Evolutionary conservation across 163 green algal species (phyloP), one percentile per base, ranked within the genome.

Genomic region (Chloromonas sp.): DNA sequence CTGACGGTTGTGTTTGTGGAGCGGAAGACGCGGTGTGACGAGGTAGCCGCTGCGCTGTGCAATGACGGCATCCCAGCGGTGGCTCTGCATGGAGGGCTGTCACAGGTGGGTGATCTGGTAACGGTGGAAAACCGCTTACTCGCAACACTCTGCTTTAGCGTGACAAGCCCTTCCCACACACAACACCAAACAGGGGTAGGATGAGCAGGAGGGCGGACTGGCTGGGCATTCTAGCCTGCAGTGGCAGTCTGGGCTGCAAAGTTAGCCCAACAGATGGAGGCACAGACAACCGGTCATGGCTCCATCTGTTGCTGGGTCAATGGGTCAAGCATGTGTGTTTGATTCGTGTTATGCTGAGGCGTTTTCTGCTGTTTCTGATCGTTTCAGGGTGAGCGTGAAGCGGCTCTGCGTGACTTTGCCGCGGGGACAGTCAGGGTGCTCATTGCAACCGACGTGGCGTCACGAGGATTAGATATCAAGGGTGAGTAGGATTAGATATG

Each of bases 1-100:
- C 91, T 98, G 1, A 97, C 94, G 58, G 95, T 98, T 62, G 92
- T 98, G 77, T 98, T 98, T 85, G 94, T 97, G n/a, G 95, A 98
- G 89, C 89, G 94, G 60, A 98, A 98, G 87, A 90, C 86, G 60
- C 89, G 93, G 74, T 84, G 81, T 61, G 81, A 84, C 81, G 91
- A 95, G 85, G 89, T 98, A 58, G 91, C 90, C 14, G 90, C 94
- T 57, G 85, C 91, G 58, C 87, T 98, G 71, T 82, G 88, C 57
- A 85, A 81, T 60, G 92, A 97, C 60, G 90, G 88, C 60, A 89
- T 98, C 13, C 81, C 85, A 0, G 90, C 94, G 78, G 89, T 89
- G 15, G 91, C 95, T 58, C 84, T 98, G 87, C 95, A 98, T 87
- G 95, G 95, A 0, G 95, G 95, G 1, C 87, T 96, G 58, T 89